Percentiles rank a stretch among this genome's conserved stretches.
phyloP scores from a whole-genome alignment of 345 rosid genomes.

The Fremontodendron californicum region DNA sequence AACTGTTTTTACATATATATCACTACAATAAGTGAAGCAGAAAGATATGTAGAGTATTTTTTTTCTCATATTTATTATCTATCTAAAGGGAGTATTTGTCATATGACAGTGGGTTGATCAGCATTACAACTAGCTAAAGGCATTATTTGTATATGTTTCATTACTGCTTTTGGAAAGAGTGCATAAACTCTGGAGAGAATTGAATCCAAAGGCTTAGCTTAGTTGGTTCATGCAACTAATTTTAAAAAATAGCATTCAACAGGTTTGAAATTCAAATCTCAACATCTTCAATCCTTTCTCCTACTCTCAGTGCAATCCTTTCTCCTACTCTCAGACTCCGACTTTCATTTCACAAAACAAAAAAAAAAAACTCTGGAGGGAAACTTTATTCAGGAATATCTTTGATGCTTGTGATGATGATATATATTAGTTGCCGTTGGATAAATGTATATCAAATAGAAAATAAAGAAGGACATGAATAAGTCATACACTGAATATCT shows the following conservation, averaged over 20 bases:
- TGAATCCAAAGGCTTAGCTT: too few species aligned
- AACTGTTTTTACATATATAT: background rate
- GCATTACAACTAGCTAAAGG: slow-evolving; percentile 5
- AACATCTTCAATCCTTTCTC: too few species aligned
- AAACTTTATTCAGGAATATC: background rate
- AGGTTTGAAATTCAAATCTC: too few species aligned
- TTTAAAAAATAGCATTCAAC: too few species aligned
- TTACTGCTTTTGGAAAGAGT: background rate
- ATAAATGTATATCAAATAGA: slow-evolving; percentile 9
- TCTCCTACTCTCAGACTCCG: too few species aligned
- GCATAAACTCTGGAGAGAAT: background rate
- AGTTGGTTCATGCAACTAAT: too few species aligned
- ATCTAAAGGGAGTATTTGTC: background rate
- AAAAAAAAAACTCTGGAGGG: background rate
- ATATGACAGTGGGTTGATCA: background rate
- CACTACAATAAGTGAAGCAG: background rate
- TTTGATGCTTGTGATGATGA: slow-evolving; percentile 11
- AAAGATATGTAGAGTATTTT: background rate
- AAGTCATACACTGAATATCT: background rate
- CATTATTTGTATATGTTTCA: background rate
- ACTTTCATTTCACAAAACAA: too few species aligned
- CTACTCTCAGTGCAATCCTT: too few species aligned
- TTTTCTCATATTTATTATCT: background rate
- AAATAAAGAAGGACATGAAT: background rate
- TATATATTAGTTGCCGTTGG: slow-evolving; percentile 4